phyloP scores from a whole-genome alignment of 2,329 filamentous ascomycete genomes.

The Nemania abortiva region DNA sequence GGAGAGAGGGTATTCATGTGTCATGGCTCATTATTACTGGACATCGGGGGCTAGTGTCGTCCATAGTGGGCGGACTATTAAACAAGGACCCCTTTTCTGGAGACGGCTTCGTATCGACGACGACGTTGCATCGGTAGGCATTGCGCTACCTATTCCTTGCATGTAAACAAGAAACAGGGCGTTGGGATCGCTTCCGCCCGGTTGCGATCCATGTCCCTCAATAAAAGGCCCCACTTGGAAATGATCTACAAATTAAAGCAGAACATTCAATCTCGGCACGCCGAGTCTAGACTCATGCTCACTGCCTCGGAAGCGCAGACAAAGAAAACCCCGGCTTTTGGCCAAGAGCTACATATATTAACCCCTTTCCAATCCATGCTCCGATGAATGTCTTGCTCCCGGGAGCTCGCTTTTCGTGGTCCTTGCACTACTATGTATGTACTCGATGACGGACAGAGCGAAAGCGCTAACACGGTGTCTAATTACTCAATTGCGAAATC shows the following conservation, averaged over 20 bases:
- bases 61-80: neutral
- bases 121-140: constrained; percentile 7
- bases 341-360: constrained; percentile 25
- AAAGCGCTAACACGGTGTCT: no score
- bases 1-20: constrained; percentile 25
- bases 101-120: constrained; percentile 21
- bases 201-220: constrained; percentile 9
- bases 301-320: neutral
- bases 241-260: constrained; percentile 26
- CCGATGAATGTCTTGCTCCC: neutral
- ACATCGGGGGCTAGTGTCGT: neutral
- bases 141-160: constrained; percentile 21
- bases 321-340: constrained; percentile 7
- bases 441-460: no score
- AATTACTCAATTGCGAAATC: no score
- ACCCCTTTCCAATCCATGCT: constrained; percentile 28
- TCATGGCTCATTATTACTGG: constrained; percentile 29
- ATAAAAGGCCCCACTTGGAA: constrained; percentile 13
- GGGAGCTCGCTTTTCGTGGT: no score
- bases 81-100: constrained; percentile 26
- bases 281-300: constrained; percentile 22
- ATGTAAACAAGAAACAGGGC: constrained; percentile 6
- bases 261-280: constrained; percentile 21
- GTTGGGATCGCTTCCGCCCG: constrained; percentile 1
- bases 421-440: no score